Evolutionary conservation across 192 early-diverging fungal genomes (phyloP).

Genomic region (Backusella sp.): DNA sequence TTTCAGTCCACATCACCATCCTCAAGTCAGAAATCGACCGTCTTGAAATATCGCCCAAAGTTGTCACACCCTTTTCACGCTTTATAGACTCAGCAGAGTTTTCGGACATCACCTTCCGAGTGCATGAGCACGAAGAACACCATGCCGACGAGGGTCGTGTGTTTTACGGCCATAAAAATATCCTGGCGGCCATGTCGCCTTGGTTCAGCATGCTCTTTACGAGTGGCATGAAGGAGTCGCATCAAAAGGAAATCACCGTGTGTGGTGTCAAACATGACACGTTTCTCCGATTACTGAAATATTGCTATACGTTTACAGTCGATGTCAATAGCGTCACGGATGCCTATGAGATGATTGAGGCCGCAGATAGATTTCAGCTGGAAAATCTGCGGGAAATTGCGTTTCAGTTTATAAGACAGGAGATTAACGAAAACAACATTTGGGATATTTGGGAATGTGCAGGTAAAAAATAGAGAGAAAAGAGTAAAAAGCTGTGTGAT

Average conservation of each 20-base stretch:
- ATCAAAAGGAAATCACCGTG: slow-evolving; percentile 37
- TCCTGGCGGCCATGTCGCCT: slow-evolving; percentile 47
- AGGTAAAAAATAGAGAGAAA: slow-evolving; percentile 19
- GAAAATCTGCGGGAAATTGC: slow-evolving; percentile 23
- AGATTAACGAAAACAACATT: slow-evolving; percentile 25
- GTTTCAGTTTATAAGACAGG: slow-evolving; percentile 27
- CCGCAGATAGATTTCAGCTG: slow-evolving; percentile 36
- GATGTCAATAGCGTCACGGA: slow-evolving; percentile 7
- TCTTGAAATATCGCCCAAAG: slow-evolving; percentile 9
- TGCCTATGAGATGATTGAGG: slow-evolving; percentile 19
- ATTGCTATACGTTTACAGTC: slow-evolving; percentile 16
- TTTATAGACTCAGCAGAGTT: slow-evolving; percentile 28
- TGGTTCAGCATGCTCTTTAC: slow-evolving; percentile 57
- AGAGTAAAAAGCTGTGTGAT: background rate
- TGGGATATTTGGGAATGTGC: slow-evolving; percentile 39
- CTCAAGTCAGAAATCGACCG: slow-evolving; percentile 23
- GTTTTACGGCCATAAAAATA: slow-evolving; percentile 46
- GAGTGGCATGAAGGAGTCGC: slow-evolving; percentile 59
- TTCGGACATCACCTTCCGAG: slow-evolving; percentile 35
- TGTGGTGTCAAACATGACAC: slow-evolving; percentile 18
- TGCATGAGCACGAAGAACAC: slow-evolving; percentile 17
- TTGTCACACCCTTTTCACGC: background rate
- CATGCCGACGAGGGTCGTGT: background rate
- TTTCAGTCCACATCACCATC: slow-evolving; percentile 37
- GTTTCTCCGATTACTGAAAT: slow-evolving; percentile 20